Conservation (phyloP, 306 rosid species). For the Sindora glabra region DNA sequence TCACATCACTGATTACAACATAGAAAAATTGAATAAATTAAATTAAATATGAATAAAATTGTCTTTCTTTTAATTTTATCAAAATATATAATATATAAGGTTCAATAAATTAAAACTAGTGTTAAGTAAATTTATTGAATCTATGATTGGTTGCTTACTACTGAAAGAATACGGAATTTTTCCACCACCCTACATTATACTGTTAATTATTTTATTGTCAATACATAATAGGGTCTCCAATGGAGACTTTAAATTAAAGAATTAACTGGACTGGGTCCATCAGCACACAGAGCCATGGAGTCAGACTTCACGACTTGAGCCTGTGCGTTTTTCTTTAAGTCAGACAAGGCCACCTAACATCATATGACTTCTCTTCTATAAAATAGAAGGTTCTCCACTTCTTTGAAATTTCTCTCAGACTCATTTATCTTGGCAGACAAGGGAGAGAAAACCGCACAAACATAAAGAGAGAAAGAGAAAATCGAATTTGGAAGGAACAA, state of each 20-base stretch:
- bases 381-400: conserved; percentile 20
- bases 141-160: background rate
- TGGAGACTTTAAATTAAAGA: conserved; percentile 20
- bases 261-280: conserved; percentile 15
- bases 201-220: background rate
- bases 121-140: background rate
- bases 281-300: background rate
- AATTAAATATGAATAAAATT: too few species aligned
- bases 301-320: conserved; percentile 31
- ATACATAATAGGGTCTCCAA: conserved; percentile 7
- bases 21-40: too few species aligned
- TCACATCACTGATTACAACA: too few species aligned
- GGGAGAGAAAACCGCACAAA: background rate
- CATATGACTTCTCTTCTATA: conserved; percentile 9
- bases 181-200: background rate
- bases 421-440: background rate
- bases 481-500: background rate
- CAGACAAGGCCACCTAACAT: too few species aligned
- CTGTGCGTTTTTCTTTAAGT: too few species aligned
- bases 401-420: conserved; percentile 11
- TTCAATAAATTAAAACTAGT: too few species aligned
- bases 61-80: too few species aligned
- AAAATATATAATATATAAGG: too few species aligned
- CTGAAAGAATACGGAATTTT: background rate
- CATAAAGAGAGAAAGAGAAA: background rate